A percentile compares a stretch with the other conserved stretches of the same genome.
Conservation (phyloP, 202 grass and related monocot species). For the Cymbopogon flexuosus region DNA sequence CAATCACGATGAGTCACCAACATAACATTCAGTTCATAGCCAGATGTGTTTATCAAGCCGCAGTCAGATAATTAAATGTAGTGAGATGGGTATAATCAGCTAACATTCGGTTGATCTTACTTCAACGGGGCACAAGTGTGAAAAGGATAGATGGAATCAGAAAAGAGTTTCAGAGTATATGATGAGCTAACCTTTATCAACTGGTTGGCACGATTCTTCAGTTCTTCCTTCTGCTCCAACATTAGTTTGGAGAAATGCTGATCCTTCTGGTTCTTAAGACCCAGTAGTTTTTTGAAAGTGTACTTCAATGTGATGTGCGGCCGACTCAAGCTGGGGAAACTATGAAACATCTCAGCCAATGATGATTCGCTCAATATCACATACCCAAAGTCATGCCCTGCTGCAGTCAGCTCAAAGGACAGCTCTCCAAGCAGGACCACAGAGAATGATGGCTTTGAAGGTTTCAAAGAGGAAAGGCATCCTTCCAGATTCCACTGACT, state of each 20-base stretch:
- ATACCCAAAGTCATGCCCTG: conserved; percentile 77
- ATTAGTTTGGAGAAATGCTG: conserved; percentile 51
- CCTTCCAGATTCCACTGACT: conserved; percentile 64
- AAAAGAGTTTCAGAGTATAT: background rate
- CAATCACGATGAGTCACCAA: background rate
- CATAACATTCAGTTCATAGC: background rate
- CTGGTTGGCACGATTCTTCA: conserved; percentile 44
- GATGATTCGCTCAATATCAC: conserved; percentile 61
- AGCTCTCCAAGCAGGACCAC: conserved; percentile 70
- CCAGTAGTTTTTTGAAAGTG: conserved; percentile 69
- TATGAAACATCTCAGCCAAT: conserved; percentile 65
- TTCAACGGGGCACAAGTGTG: background rate
- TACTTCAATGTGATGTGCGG: conserved; percentile 81
- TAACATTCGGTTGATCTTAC: background rate
- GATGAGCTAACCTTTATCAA: conserved; percentile 52
- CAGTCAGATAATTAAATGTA: background rate
- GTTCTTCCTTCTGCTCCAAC: conserved; percentile 46
- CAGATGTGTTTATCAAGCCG: background rate
- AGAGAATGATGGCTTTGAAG: conserved; percentile 46
- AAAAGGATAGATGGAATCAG: background rate
- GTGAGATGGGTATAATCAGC: background rate
- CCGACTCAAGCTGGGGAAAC: conserved; percentile 68
- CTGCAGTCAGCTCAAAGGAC: conserved; percentile 76
- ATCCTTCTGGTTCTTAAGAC: conserved; percentile 64
- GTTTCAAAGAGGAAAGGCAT: conserved; percentile 40